Evolutionary conservation across 805 yeast genomes (phyloP), one percentile per base, ranked within the genome.

Genomic region (Komagataella kurtzmanii): DNA sequence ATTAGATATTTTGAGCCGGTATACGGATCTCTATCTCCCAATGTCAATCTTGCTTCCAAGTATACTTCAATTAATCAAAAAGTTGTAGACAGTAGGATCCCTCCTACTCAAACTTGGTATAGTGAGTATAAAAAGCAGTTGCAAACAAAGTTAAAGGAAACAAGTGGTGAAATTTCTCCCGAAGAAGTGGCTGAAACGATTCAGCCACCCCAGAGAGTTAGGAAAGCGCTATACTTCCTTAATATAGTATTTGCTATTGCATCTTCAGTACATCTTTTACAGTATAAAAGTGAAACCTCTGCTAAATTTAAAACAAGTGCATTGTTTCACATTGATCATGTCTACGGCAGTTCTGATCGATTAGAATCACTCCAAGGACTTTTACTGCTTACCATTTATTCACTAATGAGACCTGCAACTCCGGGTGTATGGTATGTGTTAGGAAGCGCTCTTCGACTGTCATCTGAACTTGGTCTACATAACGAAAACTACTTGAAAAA

Each of bases 401-500:
- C 95, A 0, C 73, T 84, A 40, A 88, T 89, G 96, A 74, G 96
- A 53, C 97, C 97, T 0, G 82, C 91, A 1, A 78, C 79, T 12
- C 96, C 96, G 0, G 93, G 96, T 3, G 88, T 87, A n/a, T 89
- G 97, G 97, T 87, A 87, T 62, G 79, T 85, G 3, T 68, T 87
- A 56, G 96, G 96, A 0, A 78, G 87, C 1, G 89, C 91, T 0
- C 65, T 88, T 49, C 73, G 97, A 54, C 65, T 87, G 49, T 81
- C 91, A 58, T 87, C 88, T 24, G 97, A 89, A 64, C 65, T 89
- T 54, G 96, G 95, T 1, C 69, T 89, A 6, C 97, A 89, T 64
- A 79, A 80, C 44, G 96, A 88, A 59, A 53, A 60, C n/a, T 50
- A 57, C 50, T 58, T 54, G 49, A 55, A 66, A 45, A 64, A 71